Base-by-base conservation (phyloP, 192 early-diverging fungal species). In the Backusella psychrophila region DNA sequence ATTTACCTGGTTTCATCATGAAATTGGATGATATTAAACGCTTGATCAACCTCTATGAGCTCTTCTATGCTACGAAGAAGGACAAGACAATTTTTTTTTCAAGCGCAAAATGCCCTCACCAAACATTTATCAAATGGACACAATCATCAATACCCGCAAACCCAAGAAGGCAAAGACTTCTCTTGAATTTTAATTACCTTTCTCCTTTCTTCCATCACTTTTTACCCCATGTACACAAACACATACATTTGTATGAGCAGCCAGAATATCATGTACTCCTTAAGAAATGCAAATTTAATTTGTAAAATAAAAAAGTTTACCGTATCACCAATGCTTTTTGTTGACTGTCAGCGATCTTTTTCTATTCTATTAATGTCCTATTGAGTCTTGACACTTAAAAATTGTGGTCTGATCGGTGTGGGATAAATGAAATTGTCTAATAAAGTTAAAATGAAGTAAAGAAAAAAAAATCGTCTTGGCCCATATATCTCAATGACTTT, bases 371-470 rank as follows among this genome's bases (percentile, higher is more conserved):
- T 33, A 49, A 71, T 71, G 26, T 29, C 69, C 42, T 71, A 49
- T 71, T 71, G 42, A 49, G 41, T 15, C 69, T 34, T 71, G 69
- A 71, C 23, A 71, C 26, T 71, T 33, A 71, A 71, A 71, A 14
- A 71, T 71, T 41, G 42, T 71, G 69, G 42, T 71, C 29, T 49
- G 42, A 49, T 71, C 23, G 31, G 69, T 71, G 26, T 46, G 44
- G 69, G 42, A 49, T 71, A 44, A 71, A 71, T 71, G 69, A 34
- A 46, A 71, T 71, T 71, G 42, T 71, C 44, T 71, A 46, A 29
- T 49, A 71, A 71, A 29, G 36, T 46, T 71, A 49, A 46, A 49
- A 71, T 71, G 69, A 71, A 71, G 42, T 71, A 71, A 71, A 71
- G 69, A 71, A 71, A 71, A 46, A 66, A 12, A 34, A 46, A 44